Percentiles rank a stretch among this genome's conserved stretches.
Evolutionary conservation across 1,284 basidiomycete genomes (phyloP).

Genomic region (Hymenochaete sp.): DNA sequence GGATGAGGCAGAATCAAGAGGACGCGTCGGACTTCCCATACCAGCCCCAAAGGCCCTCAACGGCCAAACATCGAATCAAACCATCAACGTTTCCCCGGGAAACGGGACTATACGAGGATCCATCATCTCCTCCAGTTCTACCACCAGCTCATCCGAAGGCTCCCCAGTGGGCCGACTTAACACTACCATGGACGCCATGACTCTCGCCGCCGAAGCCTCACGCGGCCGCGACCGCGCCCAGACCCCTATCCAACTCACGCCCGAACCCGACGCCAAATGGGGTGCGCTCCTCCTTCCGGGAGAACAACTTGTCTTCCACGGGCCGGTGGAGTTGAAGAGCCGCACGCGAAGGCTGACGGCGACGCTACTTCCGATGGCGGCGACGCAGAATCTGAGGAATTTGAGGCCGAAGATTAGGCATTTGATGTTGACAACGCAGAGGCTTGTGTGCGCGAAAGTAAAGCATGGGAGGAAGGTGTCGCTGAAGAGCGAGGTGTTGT

Average conservation of each 20-base stretch:
- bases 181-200: constrained; percentile 28
- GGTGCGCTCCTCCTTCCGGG: constrained; percentile 35
- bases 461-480: constrained; percentile 30
- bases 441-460: constrained; percentile 50
- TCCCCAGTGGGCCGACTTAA: constrained; percentile 36
- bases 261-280: constrained; percentile 26
- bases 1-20: constrained; percentile 5
- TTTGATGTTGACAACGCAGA: constrained; percentile 48
- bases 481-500: constrained; percentile 42
- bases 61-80: constrained; percentile 7
- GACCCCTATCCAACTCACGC: constrained; percentile 51
- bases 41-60: not conserved
- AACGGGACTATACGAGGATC: not conserved
- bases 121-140: constrained; percentile 22
- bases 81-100: constrained; percentile 24
- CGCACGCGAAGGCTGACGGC: constrained; percentile 52
- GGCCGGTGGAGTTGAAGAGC: constrained; percentile 45
- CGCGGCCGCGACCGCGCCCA: constrained; percentile 46
- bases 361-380: constrained; percentile 45
- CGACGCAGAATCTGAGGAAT: constrained; percentile 38
- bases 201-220: constrained; percentile 22
- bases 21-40: constrained; percentile 10
- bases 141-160: constrained; percentile 41
- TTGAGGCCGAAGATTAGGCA: constrained; percentile 48
- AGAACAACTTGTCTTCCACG: constrained; percentile 43